These are phyloP conservation scores for Linaria vulgaris DNA, from an alignment of 257 asterid species.

Conservation along the genomic window DNA sequence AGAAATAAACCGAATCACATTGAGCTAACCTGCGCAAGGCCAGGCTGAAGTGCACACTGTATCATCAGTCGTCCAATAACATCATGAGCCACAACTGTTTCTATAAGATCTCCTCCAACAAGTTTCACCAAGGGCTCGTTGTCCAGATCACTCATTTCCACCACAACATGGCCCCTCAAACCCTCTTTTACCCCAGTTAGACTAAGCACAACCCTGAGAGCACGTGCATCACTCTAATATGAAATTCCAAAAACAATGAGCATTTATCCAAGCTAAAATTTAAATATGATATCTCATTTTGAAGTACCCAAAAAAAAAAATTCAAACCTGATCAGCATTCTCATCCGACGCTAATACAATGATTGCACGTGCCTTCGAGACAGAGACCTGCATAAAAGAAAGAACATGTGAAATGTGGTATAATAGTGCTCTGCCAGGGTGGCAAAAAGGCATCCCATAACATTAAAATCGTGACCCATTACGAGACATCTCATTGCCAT, in stretches of 20 bases:
- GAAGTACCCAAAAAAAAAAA: slow-evolving; percentile 15
- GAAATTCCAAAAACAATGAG: slow-evolving; percentile 28
- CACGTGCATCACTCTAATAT: slow-evolving; percentile 93
- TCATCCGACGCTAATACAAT: slow-evolving; percentile 95
- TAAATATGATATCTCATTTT: slow-evolving; percentile 15
- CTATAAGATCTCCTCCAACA: slow-evolving; percentile 94
- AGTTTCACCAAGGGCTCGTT: slow-evolving; percentile 98
- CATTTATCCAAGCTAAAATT: slow-evolving; percentile 23
- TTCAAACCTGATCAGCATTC: slow-evolving; percentile 92
- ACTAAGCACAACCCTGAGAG: slow-evolving; percentile 96
- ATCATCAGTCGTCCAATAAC: slow-evolving; percentile 97
- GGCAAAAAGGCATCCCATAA: background rate
- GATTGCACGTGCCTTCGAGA: slow-evolving; percentile 95
- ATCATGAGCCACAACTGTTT: slow-evolving; percentile 98
- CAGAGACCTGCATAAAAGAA: slow-evolving; percentile 67
- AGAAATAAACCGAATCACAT: slow-evolving; percentile 17
- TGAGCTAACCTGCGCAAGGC: slow-evolving; percentile 90
- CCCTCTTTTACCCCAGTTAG: slow-evolving; percentile 91
- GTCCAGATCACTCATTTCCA: slow-evolving; percentile 98
- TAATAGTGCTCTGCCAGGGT: slow-evolving; percentile 20
- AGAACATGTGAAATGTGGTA: slow-evolving; percentile 14
- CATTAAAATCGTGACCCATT: background rate
- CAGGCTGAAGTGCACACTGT: slow-evolving; percentile 99
- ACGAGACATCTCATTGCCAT: slow-evolving; percentile 14
- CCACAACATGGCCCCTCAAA: slow-evolving; percentile 92